These are phyloP conservation scores for Nematocida major DNA, from an alignment of 371 early-diverging fungal genomes.

Conservation along the genomic window DNA sequence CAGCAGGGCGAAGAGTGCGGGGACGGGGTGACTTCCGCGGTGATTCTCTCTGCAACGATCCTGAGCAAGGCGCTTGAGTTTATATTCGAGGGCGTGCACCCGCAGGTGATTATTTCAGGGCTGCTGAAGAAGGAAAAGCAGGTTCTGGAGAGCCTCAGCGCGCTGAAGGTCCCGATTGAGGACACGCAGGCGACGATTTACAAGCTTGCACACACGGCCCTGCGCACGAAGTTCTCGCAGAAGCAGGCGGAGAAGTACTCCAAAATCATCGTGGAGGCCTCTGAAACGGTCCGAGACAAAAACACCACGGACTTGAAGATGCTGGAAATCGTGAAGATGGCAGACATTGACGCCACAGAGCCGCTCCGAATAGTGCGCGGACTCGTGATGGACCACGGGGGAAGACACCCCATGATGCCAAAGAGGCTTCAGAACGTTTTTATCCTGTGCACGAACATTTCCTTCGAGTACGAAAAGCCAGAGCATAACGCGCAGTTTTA, in stretches of 20 bases:
- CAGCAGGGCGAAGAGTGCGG: constrained; percentile 96
- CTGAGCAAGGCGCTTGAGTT: constrained; percentile 86
- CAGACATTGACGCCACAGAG: constrained; percentile 85
- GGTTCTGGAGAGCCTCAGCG: constrained; percentile 75
- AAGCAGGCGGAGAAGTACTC: constrained; percentile 86
- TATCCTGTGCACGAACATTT: constrained; percentile 88
- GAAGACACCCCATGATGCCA: constrained; percentile 98
- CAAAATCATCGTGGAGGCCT: constrained; percentile 77
- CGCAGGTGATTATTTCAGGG: constrained; percentile 85
- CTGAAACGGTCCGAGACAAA: constrained; percentile 88
- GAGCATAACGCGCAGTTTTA: constrained; percentile 99
- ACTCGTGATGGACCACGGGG: constrained; percentile 96
- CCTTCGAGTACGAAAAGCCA: constrained; percentile 97
- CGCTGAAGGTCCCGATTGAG: constrained; percentile 17
- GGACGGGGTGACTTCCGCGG: constrained; percentile 93
- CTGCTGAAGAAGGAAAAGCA: constrained; percentile 84
- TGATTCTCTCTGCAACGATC: constrained; percentile 85
- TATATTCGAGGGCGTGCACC: constrained; percentile 88
- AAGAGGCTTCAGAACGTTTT: constrained; percentile 81
- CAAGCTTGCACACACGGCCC: constrained; percentile 9
- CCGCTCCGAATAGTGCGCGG: constrained; percentile 80
- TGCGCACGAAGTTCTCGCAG: constrained; percentile 69
- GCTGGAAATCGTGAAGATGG: constrained; percentile 99
- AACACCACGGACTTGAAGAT: constrained; percentile 82
- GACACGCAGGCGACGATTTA: constrained; percentile 1